These are phyloP conservation scores for Lophium mytilinum DNA, from an alignment of 495 filamentous ascomycete species.

Conservation along the genomic window DNA sequence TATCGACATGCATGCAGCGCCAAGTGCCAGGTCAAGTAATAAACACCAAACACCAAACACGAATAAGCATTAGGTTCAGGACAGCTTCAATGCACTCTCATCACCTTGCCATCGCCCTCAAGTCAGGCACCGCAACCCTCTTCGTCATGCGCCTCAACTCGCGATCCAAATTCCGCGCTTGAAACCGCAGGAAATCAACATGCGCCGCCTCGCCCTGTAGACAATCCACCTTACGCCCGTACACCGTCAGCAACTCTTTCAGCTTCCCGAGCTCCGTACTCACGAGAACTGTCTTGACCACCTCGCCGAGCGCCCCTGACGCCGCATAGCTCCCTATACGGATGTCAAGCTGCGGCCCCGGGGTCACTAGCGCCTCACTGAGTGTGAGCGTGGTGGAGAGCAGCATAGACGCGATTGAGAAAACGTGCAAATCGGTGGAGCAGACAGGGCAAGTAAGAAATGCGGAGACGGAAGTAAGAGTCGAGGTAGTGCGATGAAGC, in stretches of 20 bases:
- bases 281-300: background rate
- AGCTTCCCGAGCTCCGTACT: background rate
- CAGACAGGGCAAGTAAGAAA: background rate
- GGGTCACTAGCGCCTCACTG: background rate
- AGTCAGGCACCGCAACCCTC: background rate
- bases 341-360: background rate
- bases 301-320: background rate
- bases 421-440: background rate
- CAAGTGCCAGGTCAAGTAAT: background rate
- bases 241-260: background rate
- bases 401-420: background rate
- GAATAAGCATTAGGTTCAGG: background rate
- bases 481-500: background rate
- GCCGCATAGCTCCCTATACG: background rate
- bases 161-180: background rate
- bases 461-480: background rate
- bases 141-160: background rate
- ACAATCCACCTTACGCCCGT: background rate
- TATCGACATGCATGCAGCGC: no score
- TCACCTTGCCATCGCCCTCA: background rate
- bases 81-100: background rate
- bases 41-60: background rate
- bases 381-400: background rate
- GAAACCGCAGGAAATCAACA: background rate
- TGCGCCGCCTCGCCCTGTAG: background rate